phyloP scores from a whole-genome alignment of 2,329 filamentous ascomycete species.

The Calonectria pseudoreteaudii region DNA sequence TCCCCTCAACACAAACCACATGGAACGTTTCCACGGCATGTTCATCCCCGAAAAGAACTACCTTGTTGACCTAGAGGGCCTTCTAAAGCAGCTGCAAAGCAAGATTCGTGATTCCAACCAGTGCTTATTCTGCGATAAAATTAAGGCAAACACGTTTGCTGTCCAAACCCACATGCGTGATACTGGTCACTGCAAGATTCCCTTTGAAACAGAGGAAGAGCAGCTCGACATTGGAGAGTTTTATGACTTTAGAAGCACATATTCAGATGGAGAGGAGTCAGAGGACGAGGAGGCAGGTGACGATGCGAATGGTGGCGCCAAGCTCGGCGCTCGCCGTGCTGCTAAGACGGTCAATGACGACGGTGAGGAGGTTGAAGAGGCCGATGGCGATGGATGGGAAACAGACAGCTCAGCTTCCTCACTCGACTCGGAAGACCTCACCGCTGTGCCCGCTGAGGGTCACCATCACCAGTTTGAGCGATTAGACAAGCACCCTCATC shows the following conservation, averaged over 20 bases:
- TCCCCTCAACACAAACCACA: slow-evolving; percentile 84
- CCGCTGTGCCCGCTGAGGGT: slow-evolving; percentile 80
- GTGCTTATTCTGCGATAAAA: slow-evolving; percentile 89
- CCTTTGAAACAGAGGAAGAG: slow-evolving; percentile 87
- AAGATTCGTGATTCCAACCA: slow-evolving; percentile 85
- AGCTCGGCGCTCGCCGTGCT: slow-evolving; percentile 72
- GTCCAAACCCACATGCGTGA: slow-evolving; percentile 98
- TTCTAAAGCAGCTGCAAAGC: slow-evolving; percentile 81
- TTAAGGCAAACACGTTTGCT: slow-evolving; percentile 81
- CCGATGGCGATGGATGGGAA: slow-evolving; percentile 87
- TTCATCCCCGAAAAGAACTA: slow-evolving; percentile 93
- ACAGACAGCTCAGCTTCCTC: slow-evolving; percentile 93
- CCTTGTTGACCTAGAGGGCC: slow-evolving; percentile 82
- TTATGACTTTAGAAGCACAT: slow-evolving; percentile 97
- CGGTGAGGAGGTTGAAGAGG: slow-evolving; percentile 64
- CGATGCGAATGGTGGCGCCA: slow-evolving; percentile 69
- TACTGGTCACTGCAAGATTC: slow-evolving; percentile 96
- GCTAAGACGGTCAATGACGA: slow-evolving; percentile 64
- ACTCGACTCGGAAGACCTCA: slow-evolving; percentile 86
- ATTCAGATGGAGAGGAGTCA: slow-evolving; percentile 82
- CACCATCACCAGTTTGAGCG: slow-evolving; percentile 78
- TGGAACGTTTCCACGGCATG: slow-evolving; percentile 94
- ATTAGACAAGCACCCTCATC: slow-evolving; percentile 79
- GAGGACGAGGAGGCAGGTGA: slow-evolving; percentile 63
- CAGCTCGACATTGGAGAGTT: slow-evolving; percentile 95